Base-by-base conservation (phyloP, 2,329 filamentous ascomycete genomes). In the Cercospora berteroae region DNA sequence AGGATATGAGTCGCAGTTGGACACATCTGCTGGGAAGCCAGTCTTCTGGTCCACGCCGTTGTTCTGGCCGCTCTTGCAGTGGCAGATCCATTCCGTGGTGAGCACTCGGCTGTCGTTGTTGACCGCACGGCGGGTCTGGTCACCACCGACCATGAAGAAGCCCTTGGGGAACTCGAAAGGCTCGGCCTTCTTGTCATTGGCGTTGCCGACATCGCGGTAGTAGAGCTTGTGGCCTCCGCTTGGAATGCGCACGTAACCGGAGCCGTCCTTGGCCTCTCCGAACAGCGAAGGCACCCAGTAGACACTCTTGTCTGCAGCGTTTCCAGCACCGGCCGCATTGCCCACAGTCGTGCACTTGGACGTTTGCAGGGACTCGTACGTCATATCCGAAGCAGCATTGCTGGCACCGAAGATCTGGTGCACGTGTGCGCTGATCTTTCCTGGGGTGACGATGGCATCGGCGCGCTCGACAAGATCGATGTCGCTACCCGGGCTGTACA, bases 231-330 rank as follows among this genome's bases (percentile, higher is more conserved):
- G 88, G 77, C 91, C 91, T 74, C 78, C 78, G 48, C 73, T 76
- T 12, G 88, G 83, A 23, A 93, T 90, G 44, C 84, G 83, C 29
- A 75, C 50, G 78, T 88, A 86, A 72, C 92, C 87, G 60, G 84
- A 84, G 63, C 85, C 86, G 70, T 88, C 87, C 71, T 84, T 81
- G 73, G 88, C 84, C 69, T 90, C 79, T 72, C 89, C 92, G 79
- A 88, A 93, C 4, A 93, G 80, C 13, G 83, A 81, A 2, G 91
- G 90, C 68, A 89, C 87, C 91, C 91, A 94, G 83, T 94, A 94
- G 79, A 90, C 89, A 73, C 86, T 90, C 77, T 87, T 84, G 80
- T 93, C 90, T 62, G 85, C 87, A 71, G 84, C 86, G 44, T 73
- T 74, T 6, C 69, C 67, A 12, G 70, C 65, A 36, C 71, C 71